A percentile compares a stretch with the other conserved stretches of the same genome.
Conservation (phyloP, 2,329 filamentous ascomycete genomes). For the Aspergillus sergii region DNA sequence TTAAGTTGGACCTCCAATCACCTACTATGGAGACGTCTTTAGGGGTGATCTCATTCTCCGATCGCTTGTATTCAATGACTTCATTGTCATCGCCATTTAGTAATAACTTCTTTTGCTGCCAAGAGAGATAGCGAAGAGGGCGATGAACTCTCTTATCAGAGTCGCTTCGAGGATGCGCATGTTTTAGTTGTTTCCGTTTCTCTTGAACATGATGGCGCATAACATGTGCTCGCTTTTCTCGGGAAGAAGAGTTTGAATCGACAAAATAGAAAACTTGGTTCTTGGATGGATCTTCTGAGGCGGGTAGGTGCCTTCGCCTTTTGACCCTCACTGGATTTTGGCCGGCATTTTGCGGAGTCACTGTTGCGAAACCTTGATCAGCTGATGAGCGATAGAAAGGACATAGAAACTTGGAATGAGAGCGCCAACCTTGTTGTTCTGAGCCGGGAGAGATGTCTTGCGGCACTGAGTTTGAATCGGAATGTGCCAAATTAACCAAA, state of each 20-base stretch:
- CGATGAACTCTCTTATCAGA: constrained; percentile 19
- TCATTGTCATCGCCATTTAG: constrained; percentile 4
- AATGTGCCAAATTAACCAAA: constrained; percentile 19
- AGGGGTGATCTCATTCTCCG: not conserved
- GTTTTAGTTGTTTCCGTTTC: constrained; percentile 38
- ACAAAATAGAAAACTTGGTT: constrained; percentile 45
- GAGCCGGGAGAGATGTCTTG: constrained; percentile 14
- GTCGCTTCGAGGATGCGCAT: constrained; percentile 23
- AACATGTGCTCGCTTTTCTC: constrained; percentile 47
- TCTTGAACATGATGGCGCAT: constrained; percentile 49
- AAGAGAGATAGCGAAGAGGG: constrained; percentile 25
- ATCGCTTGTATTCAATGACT: not conserved
- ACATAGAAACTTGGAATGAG: not conserved
- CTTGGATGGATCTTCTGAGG: constrained; percentile 25
- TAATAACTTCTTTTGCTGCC: constrained; percentile 24
- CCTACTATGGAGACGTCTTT: constrained; percentile 4
- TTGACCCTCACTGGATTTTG: constrained; percentile 23
- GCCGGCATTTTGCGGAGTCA: constrained; percentile 18
- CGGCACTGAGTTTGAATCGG: constrained; percentile 10
- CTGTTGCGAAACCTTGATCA: constrained; percentile 20
- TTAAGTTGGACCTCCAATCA: not conserved
- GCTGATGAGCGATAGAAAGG: constrained; percentile 3
- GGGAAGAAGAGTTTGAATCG: constrained; percentile 42
- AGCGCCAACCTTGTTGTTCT: constrained; percentile 22
- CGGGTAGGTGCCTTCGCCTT: constrained; percentile 31